A percentile compares a stretch with the other conserved stretches of the same genome.
Conservation (phyloP, 73 alveolate genomes). For the Uronychia binucleata region DNA sequence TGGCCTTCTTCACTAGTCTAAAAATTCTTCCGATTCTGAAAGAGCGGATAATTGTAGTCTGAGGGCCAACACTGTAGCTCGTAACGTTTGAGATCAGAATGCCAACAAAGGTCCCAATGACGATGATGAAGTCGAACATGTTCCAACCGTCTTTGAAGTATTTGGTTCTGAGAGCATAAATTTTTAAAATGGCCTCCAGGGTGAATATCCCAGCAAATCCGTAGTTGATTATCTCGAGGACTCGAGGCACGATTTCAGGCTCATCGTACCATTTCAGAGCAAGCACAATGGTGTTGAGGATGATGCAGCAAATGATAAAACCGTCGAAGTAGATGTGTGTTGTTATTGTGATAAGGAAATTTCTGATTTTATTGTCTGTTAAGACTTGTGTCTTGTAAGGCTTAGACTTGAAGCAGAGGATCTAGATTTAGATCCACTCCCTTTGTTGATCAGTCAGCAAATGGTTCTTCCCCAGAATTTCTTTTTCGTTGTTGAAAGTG, state of each 20-base stretch:
- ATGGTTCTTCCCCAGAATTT: not conserved
- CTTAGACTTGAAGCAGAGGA: not conserved
- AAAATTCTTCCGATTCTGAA: conserved; percentile 45
- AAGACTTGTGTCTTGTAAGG: not conserved
- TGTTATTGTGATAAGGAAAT: not conserved
- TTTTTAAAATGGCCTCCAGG: conserved; percentile 45
- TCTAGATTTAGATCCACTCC: conserved; percentile 4
- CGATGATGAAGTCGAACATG: conserved; percentile 64
- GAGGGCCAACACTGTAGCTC: conserved; percentile 2
- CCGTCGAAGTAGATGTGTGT: conserved; percentile 10
- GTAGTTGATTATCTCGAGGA: conserved; percentile 37
- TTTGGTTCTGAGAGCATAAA: conserved; percentile 18
- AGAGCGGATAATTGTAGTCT: conserved; percentile 41
- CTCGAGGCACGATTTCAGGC: conserved; percentile 17
- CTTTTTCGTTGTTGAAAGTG: conserved; percentile 5
- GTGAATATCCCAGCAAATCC: conserved; percentile 49
- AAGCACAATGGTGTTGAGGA: conserved; percentile 23
- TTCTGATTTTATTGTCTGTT: not conserved
- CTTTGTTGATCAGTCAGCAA: conserved; percentile 7
- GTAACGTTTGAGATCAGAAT: conserved; percentile 14
- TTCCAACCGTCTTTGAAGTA: conserved; percentile 60
- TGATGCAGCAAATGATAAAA: conserved; percentile 16
- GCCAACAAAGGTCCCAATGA: conserved; percentile 55
- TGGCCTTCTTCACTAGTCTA: conserved; percentile 38
- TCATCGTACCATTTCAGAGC: conserved; percentile 36